A percentile compares a stretch with the other conserved stretches of the same genome.
phyloP scores from a whole-genome alignment of 805 yeast genomes.

The Pichia manshurica region DNA sequence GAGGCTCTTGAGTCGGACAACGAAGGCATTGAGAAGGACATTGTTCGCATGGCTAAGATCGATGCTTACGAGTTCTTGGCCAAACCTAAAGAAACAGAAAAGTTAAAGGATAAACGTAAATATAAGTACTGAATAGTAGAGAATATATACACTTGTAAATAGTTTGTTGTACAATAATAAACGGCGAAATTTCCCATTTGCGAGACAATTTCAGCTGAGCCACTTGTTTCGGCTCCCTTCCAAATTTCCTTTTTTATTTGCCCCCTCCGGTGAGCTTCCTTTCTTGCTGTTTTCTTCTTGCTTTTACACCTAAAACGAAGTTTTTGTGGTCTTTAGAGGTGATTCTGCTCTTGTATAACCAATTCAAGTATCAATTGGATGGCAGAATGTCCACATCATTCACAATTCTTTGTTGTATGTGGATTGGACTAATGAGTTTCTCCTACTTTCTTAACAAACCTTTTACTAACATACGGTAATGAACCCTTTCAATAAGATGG shows the following conservation, averaged over 20 bases:
- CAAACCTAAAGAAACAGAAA: slow-evolving; percentile 25
- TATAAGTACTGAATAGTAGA: slow-evolving; percentile 12
- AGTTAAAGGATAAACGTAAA: slow-evolving; percentile 19
- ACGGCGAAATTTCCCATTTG: background rate
- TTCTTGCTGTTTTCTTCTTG: background rate
- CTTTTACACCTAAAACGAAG: no score
- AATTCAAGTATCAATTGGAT: no score
- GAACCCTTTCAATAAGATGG: slow-evolving; percentile 22
- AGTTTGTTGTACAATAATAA: background rate
- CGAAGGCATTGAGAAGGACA: slow-evolving; percentile 18
- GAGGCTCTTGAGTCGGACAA: slow-evolving; percentile 23
- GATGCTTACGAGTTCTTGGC: slow-evolving; percentile 25
- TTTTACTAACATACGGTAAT: background rate
- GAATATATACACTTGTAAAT: background rate
- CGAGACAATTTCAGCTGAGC: background rate
- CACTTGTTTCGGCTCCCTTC: background rate
- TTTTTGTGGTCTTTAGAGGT: no score
- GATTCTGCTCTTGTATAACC: no score
- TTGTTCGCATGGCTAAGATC: slow-evolving; percentile 23
- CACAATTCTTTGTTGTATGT: slow-evolving; percentile 14
- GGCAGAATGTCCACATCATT: slow-evolving; percentile 6
- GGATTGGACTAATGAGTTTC: no score
- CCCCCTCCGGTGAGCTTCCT: background rate
- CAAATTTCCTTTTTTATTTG: background rate
- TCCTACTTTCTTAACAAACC: no score